These are phyloP conservation scores for Gossypium aridum DNA, from an alignment of 441 rosid species.

Conservation along the genomic window DNA sequence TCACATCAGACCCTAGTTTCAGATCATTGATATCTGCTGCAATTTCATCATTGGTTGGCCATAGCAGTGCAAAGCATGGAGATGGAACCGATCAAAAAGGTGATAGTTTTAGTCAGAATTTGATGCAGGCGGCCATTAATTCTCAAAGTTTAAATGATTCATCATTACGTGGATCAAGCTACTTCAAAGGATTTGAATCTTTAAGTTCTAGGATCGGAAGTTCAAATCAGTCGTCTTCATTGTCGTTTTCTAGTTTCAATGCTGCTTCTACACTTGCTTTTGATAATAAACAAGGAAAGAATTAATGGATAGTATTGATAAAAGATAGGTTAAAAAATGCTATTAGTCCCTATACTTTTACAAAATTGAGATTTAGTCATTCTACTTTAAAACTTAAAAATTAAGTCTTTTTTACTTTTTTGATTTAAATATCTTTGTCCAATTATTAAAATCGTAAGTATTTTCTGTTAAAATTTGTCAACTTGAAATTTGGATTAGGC, in stretches of 20 bases:
- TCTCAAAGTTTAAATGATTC: slow-evolving; percentile 22
- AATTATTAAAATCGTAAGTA: too few relatives aligned
- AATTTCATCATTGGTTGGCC: slow-evolving; percentile 50
- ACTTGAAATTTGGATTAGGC: too few relatives aligned
- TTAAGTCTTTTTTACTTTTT: too few relatives aligned
- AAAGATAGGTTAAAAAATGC: too few relatives aligned
- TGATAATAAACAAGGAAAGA: slow-evolving; percentile 36
- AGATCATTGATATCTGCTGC: slow-evolving; percentile 62
- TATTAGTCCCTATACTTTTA: too few relatives aligned
- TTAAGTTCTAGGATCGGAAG: slow-evolving; percentile 30
- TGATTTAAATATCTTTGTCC: too few relatives aligned
- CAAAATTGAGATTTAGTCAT: too few relatives aligned
- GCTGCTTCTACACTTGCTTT: slow-evolving; percentile 27
- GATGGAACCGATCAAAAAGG: neutral
- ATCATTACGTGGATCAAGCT: slow-evolving; percentile 17
- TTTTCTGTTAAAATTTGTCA: too few relatives aligned
- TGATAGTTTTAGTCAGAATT: slow-evolving; percentile 19
- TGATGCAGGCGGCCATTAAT: slow-evolving; percentile 10
- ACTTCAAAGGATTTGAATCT: slow-evolving; percentile 44
- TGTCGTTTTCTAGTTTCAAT: slow-evolving; percentile 44
- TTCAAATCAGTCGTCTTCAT: slow-evolving; percentile 20
- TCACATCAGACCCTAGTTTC: slow-evolving; percentile 61
- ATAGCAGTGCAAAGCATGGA: slow-evolving; percentile 19
- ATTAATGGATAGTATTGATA: slow-evolving; percentile 16
- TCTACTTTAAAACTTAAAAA: too few relatives aligned